Percentiles rank a stretch among this genome's conserved stretches.
These are phyloP conservation scores for Leccinum fallax DNA, from an alignment of 1,284 basidiomycete genomes.

Conservation along the genomic window DNA sequence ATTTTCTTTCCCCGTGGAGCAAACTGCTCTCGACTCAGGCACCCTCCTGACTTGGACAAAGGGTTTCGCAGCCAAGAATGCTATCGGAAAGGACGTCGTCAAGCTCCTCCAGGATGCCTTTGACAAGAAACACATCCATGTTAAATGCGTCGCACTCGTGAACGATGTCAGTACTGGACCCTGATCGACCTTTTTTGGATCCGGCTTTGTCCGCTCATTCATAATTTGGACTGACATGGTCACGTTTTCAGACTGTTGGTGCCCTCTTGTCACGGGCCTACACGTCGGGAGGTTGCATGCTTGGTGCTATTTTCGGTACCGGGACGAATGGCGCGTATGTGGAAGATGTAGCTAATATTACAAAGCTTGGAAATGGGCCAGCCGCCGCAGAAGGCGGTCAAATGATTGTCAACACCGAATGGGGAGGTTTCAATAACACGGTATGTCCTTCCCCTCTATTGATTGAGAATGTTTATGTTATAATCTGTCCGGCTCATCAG, in stretches of 20 bases:
- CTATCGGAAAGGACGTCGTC: conserved; percentile 91
- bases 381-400: conserved; percentile 61
- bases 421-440: conserved; percentile 94
- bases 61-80: conserved; percentile 90
- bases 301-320: conserved; percentile 96
- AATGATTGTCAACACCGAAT: conserved; percentile 98
- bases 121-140: conserved; percentile 91
- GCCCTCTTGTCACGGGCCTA: conserved; percentile 93
- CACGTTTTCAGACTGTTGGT: conserved; percentile 78
- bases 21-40: conserved; percentile 89
- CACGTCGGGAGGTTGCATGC: conserved; percentile 83
- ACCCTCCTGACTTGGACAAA: conserved; percentile 97
- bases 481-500: conserved; percentile 40
- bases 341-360: conserved; percentile 84
- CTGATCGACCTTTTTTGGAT: not conserved
- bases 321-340: conserved; percentile 98
- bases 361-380: conserved; percentile 73
- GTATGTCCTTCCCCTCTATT: conserved; percentile 45
- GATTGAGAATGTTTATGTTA: conserved; percentile 2
- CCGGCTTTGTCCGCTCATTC: not conserved
- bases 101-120: conserved; percentile 92
- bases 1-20: conserved; percentile 97
- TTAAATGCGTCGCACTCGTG: conserved; percentile 91
- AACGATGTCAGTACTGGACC: conserved; percentile 76
- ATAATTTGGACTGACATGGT: conserved; percentile 7